Evolutionary conservation across 2,329 filamentous ascomycete species (phyloP), one percentile per base, ranked within the genome.

Genomic region (Tolypocladium nubicola): DNA sequence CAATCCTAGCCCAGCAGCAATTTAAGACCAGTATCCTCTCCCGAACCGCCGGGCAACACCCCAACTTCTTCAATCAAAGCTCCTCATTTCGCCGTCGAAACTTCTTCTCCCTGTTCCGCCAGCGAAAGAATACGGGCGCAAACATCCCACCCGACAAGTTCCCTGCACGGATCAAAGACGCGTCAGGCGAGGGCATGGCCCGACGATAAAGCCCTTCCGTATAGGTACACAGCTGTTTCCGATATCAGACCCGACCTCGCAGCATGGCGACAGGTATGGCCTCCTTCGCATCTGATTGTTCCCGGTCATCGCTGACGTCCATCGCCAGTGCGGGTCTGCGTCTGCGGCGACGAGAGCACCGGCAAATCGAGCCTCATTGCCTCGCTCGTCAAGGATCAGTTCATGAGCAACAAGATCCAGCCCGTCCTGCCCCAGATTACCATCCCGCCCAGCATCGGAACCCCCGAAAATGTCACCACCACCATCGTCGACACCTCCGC

Each of bases 401-500:
- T 97, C 73, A 89, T 97, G 66, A 90, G 88, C 62, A 90, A 89
- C 74, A 96, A 95, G 76, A 97, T 99, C 68, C 93, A 97, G 71
- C 83, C 92, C 16, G 88, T 97, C 60, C 85, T 99, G 11, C 94
- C 94, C 26, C 90, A 93, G 70, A 95, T 99, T 63, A 97, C 92
- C 33, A 91, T 99, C 41, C 93, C 93, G 45, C 92, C 93, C 26
- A 93, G 87, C 66, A 88, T 96, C 64, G 91, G 90, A 59, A 96
- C 92, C 7, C 92, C 92, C 53, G 92, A 97, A 66, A 96, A 96
- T 80, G 90, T 97, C 69, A 96, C 91, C 53, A 99, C 94, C 14
- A 96, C 90, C 63, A 93, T 99, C 66, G 90, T 99, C 76, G 94
- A 99, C 73, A 99, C 94, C 38, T 97, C 93, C 39, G 91, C 94